Base-by-base conservation (phyloP, 1,284 basidiomycete species). In the Stereum hirsutum region DNA sequence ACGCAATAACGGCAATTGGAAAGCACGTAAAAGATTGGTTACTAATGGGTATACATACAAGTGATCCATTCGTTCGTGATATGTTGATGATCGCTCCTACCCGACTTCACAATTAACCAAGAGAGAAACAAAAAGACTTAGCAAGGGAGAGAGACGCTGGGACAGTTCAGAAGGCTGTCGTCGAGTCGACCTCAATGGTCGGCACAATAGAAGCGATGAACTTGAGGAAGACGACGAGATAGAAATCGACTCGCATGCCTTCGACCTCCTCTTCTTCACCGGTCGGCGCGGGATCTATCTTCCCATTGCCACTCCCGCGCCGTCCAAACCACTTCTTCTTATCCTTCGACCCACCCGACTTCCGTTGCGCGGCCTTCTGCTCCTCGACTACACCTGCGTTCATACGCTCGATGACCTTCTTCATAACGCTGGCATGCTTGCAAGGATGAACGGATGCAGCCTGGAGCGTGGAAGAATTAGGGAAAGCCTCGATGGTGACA, bases 361-460 rank as follows among this genome's bases (percentile, higher is more conserved):
- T 55, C 54, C 77, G 77, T 53, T 73, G 69, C 49, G 73, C 69
- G 28, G 75, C 72, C 42, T 81, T 72, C 58, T 89, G 84, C 60
- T 87, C 81, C 46, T 83, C 86, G 37, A 86, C 75, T 34, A 89
- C 81, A 49, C 80, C 81, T 61, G 82, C 81, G 63, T 98, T 96
- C 93, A 99, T 98, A 44, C 94, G 77, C 62, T 97, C 94, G 57
- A 99, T 97, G 52, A 99, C 92, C 65, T 98, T 99, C 75, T 96
- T 97, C 96, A 99, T 99, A 43, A 99, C 96, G 59, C 83, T 91
- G 0, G 94, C 91, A 61, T 99, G 95, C 62, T 97, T 97, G 79
- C 95, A 99, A 1, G 95, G 95, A 60, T 99, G 95, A 8, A 99
- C 94, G 0, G 84, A 89, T 0, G 89, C 93, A 6, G 85, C 81